Evolutionary conservation across 805 yeast species (phyloP), one percentile per base, ranked within the genome.

Genomic region (Candida quercuum): DNA sequence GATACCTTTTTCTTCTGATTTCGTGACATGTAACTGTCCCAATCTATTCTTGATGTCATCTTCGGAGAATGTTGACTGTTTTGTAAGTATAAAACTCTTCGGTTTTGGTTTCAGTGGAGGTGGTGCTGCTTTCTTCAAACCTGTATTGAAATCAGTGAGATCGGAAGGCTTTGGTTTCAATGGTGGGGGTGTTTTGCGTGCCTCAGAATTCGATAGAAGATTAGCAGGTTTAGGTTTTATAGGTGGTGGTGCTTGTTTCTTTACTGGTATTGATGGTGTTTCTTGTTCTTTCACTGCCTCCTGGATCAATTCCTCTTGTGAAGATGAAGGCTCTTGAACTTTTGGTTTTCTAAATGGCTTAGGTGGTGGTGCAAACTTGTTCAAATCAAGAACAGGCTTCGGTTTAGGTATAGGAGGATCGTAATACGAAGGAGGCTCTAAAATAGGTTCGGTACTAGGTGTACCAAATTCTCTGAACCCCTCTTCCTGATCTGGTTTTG

Each of bases 41-140:
- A 12, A 12, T 23, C 20, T 17, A 32, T 26, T 27, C 20, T 27
- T 20, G 31, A 33, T 22, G 29, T 35, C 6, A 28, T 19, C 8
- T 21, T 22, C 11, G 41, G 37, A 19, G 38, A 37, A 20, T 17
- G 23, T 18, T 3, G 9, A 9, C 17, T 32, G 37, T 11, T 41
- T 18, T 26, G 14, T 21, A 6, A 10, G 20, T 11, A 13, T 12
- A 19, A 56, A 25, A 15, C 22, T 35, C 15, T 41, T 42, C 3
- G 61, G 60, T 37, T 57, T 59, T 6, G 61, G 58, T 33, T 54
- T 55, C 4, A 57, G 42, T 10, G 42, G 46, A 15, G 63, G 63
- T 8, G 59, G 58, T 7, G 47, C 40, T 2, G 13, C 6, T 27
- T n/a, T n/a, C 18, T 27, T 27, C n/a, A n/a, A n/a, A 14, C 15